phyloP scores from a whole-genome alignment of 2,329 filamentous ascomycete species.

The Ciborinia camelliae region DNA sequence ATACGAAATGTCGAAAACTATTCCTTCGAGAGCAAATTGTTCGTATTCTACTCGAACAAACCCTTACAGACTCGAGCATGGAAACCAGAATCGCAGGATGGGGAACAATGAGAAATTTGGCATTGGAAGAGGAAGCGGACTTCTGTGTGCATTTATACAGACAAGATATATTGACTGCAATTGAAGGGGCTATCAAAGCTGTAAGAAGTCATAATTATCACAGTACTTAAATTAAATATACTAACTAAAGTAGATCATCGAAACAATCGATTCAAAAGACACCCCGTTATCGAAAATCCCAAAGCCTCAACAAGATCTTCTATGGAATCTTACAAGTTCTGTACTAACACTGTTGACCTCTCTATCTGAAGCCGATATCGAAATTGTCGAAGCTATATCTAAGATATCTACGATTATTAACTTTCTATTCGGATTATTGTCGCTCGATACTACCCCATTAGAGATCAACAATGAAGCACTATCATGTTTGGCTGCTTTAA shows the following conservation, averaged over 20 bases:
- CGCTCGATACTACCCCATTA: conserved; percentile 41
- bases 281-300: conserved; percentile 46
- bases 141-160: conserved; percentile 65
- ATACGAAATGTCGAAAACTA: conserved; percentile 60
- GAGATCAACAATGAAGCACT: conserved; percentile 46
- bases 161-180: conserved; percentile 57
- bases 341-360: conserved; percentile 52
- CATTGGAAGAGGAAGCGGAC: conserved; percentile 61
- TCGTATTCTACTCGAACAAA: conserved; percentile 59
- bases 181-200: conserved; percentile 53
- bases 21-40: conserved; percentile 65
- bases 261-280: conserved; percentile 38
- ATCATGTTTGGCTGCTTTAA: conserved; percentile 54
- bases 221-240: not conserved
- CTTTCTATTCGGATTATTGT: conserved; percentile 54
- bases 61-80: conserved; percentile 58
- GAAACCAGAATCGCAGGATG: conserved; percentile 65
- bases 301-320: conserved; percentile 51
- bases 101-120: conserved; percentile 60
- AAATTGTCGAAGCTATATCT: conserved; percentile 55
- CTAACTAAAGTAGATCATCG: conserved; percentile 32
- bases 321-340: conserved; percentile 54
- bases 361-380: conserved; percentile 57
- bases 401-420: conserved; percentile 47
- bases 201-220: conserved; percentile 40